Percentiles rank a stretch among this genome's conserved stretches.
Evolutionary conservation across 1,139 yeast genomes (phyloP).

Genomic region (Blastobotrys arbuscula): DNA sequence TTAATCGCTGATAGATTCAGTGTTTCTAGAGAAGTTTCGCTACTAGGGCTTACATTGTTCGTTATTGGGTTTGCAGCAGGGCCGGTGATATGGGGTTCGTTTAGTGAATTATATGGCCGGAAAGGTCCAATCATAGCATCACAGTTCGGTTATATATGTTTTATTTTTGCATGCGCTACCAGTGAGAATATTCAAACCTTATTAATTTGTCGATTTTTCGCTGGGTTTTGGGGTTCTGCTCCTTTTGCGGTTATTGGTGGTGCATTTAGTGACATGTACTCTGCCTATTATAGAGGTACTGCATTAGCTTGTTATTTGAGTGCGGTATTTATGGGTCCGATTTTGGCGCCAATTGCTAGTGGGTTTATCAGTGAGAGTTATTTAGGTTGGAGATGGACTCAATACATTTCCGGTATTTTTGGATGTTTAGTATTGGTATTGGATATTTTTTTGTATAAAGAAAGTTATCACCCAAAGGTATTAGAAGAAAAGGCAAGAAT

Average conservation of each 20-base stretch:
- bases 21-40: slow-evolving; percentile 30
- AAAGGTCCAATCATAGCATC: slow-evolving; percentile 50
- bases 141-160: slow-evolving; percentile 49
- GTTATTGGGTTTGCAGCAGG: slow-evolving; percentile 80
- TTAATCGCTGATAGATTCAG: slow-evolving; percentile 29
- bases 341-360: slow-evolving; percentile 53
- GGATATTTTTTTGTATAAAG: slow-evolving; percentile 29
- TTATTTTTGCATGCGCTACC: slow-evolving; percentile 65
- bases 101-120: slow-evolving; percentile 70
- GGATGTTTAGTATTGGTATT: slow-evolving; percentile 36
- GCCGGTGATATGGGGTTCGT: slow-evolving; percentile 73
- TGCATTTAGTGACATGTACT: slow-evolving; percentile 70
- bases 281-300: slow-evolving; percentile 55
- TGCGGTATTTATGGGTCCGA: slow-evolving; percentile 70
- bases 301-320: slow-evolving; percentile 62
- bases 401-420: slow-evolving; percentile 49
- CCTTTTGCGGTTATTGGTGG: slow-evolving; percentile 83
- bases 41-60: slow-evolving; percentile 58
- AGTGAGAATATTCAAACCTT: slow-evolving; percentile 67
- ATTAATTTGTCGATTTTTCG: slow-evolving; percentile 66
- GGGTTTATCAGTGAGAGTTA: slow-evolving; percentile 35
- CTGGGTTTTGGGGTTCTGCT: slow-evolving; percentile 52
- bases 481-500: slow-evolving; percentile 42
- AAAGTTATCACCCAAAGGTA: slow-evolving; percentile 42
- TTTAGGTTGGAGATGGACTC: slow-evolving; percentile 56